Evolutionary conservation across 78 protist species (phyloP), one percentile per base, ranked within the genome.

Genomic region (Dictyostelium capitatum): DNA sequence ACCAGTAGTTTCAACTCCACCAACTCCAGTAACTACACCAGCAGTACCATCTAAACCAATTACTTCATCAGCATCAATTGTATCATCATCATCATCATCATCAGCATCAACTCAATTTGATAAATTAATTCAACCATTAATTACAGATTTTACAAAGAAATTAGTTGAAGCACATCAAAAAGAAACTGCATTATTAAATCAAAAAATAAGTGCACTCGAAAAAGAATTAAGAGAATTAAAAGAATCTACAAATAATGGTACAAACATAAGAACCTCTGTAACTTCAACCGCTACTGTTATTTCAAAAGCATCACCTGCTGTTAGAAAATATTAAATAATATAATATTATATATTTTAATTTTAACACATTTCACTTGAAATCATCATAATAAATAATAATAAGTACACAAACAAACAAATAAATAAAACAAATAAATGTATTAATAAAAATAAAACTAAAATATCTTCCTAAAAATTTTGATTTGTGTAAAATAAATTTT

Each of bases 121-220:
- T 30, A 87, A 87, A 64, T 19, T 87, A 9, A 41, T 87, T 30
- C 82, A 87, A 87, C 92, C 92, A 74, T 8, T 87, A 12, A 25
- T 87, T 19, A 17, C 50, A 25, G 91, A 87, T 17, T 59, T 87
- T 37, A 77, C 83, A 14, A 87, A 87, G 37, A 64, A 87, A 87
- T 41, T 87, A 23, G 92, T 87, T 77, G 92, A 77, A 25, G 69
- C 92, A 30, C 92, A 87, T 19, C 92, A 87, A 87, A 74, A 87
- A 48, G 92, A 87, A 77, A 87, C 92, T 9, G 32, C 37, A n/a
- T 75, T 53, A 37, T 62, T 87, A 19, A 64, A 87, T 51, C 83
- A 74, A 77, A 87, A 64, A 67, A 87, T 53, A 50, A 78, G 82
- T 23, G 56, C 64, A 25, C 75, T 83, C 17, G 90, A 83, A 70